Evolutionary conservation across 495 filamentous ascomycete species (phyloP).

Genomic region (Astrocystis sublimbata): DNA sequence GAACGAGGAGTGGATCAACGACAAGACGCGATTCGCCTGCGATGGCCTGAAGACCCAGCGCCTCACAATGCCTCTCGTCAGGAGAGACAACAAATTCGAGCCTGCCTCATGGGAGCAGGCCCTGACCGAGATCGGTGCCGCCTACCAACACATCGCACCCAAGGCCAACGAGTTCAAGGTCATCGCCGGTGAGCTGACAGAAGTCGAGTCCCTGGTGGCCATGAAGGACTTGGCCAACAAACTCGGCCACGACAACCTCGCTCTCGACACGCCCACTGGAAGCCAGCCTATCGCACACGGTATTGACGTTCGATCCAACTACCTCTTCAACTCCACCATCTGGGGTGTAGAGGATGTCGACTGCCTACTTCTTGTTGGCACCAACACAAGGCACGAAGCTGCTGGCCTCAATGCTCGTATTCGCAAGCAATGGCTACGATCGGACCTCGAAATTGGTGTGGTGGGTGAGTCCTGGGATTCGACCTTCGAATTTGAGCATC

Average conservation of each 20-base stretch:
- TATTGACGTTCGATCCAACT: slow-evolving; percentile 91
- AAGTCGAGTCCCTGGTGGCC: slow-evolving; percentile 89
- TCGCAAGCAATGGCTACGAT: slow-evolving; percentile 94
- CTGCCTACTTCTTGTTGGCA: slow-evolving; percentile 86
- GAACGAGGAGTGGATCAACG: slow-evolving; percentile 99
- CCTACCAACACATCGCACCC: slow-evolving; percentile 71
- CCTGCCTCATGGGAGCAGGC: slow-evolving; percentile 94
- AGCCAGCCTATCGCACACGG: slow-evolving; percentile 85
- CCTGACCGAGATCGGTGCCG: slow-evolving; percentile 76
- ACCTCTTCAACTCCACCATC: slow-evolving; percentile 94
- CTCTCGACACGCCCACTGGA: slow-evolving; percentile 85
- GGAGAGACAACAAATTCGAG: slow-evolving; percentile 82
- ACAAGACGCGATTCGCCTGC: slow-evolving; percentile 95
- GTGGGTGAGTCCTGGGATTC: slow-evolving; percentile 89
- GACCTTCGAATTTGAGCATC: slow-evolving; percentile 89
- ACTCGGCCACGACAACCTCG: slow-evolving; percentile 92
- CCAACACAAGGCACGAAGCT: slow-evolving; percentile 92
- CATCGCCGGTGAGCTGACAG: slow-evolving; percentile 85
- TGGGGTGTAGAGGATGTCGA: slow-evolving; percentile 92
- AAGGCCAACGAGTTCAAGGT: slow-evolving; percentile 94
- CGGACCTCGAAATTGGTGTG: slow-evolving; percentile 88
- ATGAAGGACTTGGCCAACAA: slow-evolving; percentile 97
- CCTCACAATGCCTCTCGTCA: slow-evolving; percentile 86
- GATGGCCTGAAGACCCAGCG: slow-evolving; percentile 96
- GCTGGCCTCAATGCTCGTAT: slow-evolving; percentile 94